Base-by-base conservation (phyloP, 2,329 filamentous ascomycete species). In the Cercospora zeina region DNA sequence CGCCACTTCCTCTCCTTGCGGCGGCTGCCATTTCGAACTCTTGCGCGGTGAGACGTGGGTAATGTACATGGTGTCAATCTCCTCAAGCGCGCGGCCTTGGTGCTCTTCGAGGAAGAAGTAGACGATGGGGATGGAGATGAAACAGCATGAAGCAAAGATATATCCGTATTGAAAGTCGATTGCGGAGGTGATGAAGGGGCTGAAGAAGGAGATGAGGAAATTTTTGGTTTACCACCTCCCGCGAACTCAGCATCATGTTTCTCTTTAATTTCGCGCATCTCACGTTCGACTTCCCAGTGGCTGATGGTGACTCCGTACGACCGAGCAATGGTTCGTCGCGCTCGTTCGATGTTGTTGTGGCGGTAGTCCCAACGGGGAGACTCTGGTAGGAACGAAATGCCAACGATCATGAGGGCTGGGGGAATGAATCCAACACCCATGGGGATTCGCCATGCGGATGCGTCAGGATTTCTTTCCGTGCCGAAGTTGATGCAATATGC, bases 21-120 rank as follows among this genome's bases (percentile, higher is more conserved):
- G 72, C 1, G 74, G 67, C 21, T 63, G 58, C 74, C 74, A 77
- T 36, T 71, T 71, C 24, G 67, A 64, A 31, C 68, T 72, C 67
- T 76, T 71, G 65, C 65, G 69, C 14, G 74, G 74, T 47, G 67
- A 61, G 1, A 68, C 66, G 27, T 67, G 68, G 5, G 66, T 79
- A 36, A 90, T 80, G 67, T 91, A 92, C 87, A 90, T 89, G 53
- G 86, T 88, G 69, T 93, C 90, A 59, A 93, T 89, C 74, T 93
- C 89, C 77, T 93, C 90, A 1, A 93, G 81, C 0, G 85, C 87
- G 5, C 89, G 83, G 57, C 87, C 89, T 71, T 89, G 87, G 50
- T 84, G 87, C 73, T 93, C 89, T 60, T 89, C 85, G 57, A 92
- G 83, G 74, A 91, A 91, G 77, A 93, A 89, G 78, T 88, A 93